These are phyloP conservation scores for Chlamydomonas sphaeroides DNA, from an alignment of 139 green algal species.

Conservation along the genomic window DNA sequence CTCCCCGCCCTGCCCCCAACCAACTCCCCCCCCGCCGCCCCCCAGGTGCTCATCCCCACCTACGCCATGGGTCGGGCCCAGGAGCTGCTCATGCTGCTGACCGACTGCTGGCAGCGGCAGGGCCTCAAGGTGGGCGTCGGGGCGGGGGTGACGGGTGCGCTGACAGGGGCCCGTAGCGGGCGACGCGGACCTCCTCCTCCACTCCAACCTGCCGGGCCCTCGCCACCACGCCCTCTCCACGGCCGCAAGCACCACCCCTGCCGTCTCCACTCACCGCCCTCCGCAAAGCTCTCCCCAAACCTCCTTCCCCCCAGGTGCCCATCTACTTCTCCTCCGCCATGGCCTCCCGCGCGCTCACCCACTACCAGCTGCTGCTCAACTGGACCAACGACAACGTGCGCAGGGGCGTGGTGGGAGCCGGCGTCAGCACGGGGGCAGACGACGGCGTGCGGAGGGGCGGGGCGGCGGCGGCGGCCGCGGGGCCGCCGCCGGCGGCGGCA, in stretches of 20 bases:
- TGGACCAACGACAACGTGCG: constrained; percentile 63
- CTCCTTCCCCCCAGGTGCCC: constrained; percentile 49
- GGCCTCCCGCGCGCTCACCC: constrained; percentile 66
- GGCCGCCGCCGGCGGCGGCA: no score
- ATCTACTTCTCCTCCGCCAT: constrained; percentile 73
- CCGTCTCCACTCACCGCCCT: no score
- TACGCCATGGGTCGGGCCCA: constrained; percentile 68
- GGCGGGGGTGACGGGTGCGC: not conserved
- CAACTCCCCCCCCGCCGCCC: not conserved
- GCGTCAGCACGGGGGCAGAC: not conserved
- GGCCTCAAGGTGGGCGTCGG: constrained; percentile 48
- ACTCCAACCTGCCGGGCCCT: no score
- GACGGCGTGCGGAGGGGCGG: not conserved
- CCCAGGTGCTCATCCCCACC: constrained; percentile 63
- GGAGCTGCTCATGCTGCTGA: constrained; percentile 80
- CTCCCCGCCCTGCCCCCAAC: not conserved
- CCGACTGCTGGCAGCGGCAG: constrained; percentile 76
- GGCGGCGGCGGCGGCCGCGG: no score
- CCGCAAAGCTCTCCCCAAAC: not conserved
- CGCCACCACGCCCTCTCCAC: no score
- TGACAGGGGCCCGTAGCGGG: no score
- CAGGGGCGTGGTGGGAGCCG: not conserved
- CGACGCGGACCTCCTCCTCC: no score
- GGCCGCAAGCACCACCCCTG: no score
- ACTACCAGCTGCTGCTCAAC: constrained; percentile 68